Conservation (phyloP, 176 grass and related monocot species). For the Triticum timopheevii region DNA sequence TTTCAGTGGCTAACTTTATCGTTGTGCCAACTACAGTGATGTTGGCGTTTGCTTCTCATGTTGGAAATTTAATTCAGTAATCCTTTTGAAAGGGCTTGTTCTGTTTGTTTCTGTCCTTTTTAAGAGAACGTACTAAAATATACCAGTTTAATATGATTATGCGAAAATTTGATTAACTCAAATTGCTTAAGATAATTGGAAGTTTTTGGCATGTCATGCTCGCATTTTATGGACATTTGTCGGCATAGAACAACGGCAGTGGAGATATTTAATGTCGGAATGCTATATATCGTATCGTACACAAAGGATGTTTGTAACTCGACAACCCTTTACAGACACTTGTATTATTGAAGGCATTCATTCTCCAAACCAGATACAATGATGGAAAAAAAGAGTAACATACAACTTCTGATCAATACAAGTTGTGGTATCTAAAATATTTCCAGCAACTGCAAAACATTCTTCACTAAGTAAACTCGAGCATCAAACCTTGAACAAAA, state of each 20-base stretch:
- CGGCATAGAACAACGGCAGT: not conserved
- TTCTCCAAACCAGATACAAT: not conserved
- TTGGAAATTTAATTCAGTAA: not conserved
- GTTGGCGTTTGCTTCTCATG: not conserved
- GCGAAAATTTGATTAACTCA: not conserved
- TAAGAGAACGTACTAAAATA: not conserved
- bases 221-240: not conserved
- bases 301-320: slow-evolving; percentile 11
- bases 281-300: not conserved
- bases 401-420: slow-evolving; percentile 6
- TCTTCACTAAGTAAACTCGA: slow-evolving; percentile 27
- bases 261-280: not conserved
- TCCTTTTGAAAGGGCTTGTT: not conserved
- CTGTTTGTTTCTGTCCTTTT: not conserved
- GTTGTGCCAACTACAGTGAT: not conserved
- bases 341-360: slow-evolving; percentile 12
- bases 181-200: not conserved
- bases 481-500: slow-evolving; percentile 9
- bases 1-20: not conserved
- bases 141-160: not conserved
- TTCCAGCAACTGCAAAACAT: not conserved
- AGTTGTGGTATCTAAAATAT: not conserved
- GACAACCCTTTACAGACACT: not conserved
- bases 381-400: not conserved
- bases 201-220: not conserved